A percentile compares a stretch with the other conserved stretches of the same genome.
phyloP scores from a whole-genome alignment of 768 basidiomycete species.

The Coprinopsis marcescibilis region DNA sequence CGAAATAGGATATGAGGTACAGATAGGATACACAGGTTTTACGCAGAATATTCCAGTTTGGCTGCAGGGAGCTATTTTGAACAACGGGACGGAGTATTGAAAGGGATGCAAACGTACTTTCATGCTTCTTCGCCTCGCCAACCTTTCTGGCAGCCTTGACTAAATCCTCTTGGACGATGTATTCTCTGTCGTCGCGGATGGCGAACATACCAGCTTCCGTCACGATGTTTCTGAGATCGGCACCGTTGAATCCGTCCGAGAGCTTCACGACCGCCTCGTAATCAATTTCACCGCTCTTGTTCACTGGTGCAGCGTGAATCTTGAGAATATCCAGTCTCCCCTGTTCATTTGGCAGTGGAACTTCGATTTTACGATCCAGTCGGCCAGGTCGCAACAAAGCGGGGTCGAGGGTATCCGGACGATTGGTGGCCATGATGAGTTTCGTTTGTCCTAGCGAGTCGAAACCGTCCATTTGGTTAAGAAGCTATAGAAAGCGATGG shows the following conservation, averaged over 20 bases:
- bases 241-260: constrained; percentile 92
- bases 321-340: constrained; percentile 95
- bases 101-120: constrained; percentile 53
- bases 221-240: constrained; percentile 91
- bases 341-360: constrained; percentile 96
- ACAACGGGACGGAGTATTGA: constrained; percentile 6
- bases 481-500: constrained; percentile 46
- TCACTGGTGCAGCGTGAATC: constrained; percentile 91
- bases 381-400: constrained; percentile 94
- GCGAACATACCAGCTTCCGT: constrained; percentile 99
- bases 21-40: too few relatives aligned
- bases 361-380: constrained; percentile 95
- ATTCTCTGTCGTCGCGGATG: constrained; percentile 91
- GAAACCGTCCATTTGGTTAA: constrained; percentile 99
- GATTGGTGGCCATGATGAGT: constrained; percentile 99
- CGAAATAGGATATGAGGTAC: background rate
- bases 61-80: constrained; percentile 24
- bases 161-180: constrained; percentile 89
- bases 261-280: constrained; percentile 98
- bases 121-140: constrained; percentile 95
- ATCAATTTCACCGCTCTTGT: constrained; percentile 93
- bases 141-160: constrained; percentile 96
- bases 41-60: constrained; percentile 50
- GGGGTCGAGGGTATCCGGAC: constrained; percentile 96
- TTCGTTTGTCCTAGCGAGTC: constrained; percentile 94